These are phyloP conservation scores for Suhomyces prunicola DNA, from an alignment of 805 yeast species.

Conservation along the genomic window DNA sequence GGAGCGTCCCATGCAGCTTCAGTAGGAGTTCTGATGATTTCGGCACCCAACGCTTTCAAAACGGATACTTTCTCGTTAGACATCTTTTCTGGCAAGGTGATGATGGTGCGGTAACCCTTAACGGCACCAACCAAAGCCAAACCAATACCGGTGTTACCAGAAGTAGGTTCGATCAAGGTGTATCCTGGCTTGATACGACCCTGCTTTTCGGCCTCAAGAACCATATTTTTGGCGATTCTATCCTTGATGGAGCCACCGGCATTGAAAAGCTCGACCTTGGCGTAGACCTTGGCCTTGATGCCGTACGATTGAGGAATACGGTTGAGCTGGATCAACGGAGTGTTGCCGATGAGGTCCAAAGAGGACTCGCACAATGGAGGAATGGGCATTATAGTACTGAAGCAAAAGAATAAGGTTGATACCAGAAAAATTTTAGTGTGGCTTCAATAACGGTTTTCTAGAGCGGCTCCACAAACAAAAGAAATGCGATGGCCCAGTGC, in stretches of 20 bases:
- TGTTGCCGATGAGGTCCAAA: constrained; percentile 78
- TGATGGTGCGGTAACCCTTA: constrained; percentile 80
- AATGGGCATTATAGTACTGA: constrained; percentile 4
- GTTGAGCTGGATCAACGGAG: constrained; percentile 74
- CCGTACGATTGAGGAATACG: constrained; percentile 74
- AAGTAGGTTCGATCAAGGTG: constrained; percentile 84
- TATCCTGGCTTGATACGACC: constrained; percentile 83
- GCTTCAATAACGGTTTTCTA: background rate
- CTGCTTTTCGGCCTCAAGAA: constrained; percentile 74
- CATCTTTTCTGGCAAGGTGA: constrained; percentile 89
- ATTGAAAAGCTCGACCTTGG: constrained; percentile 78
- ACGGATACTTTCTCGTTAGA: constrained; percentile 87
- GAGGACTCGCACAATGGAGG: constrained; percentile 47
- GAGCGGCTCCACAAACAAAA: background rate
- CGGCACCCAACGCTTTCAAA: constrained; percentile 85
- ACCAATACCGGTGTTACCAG: constrained; percentile 91
- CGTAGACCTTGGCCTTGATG: constrained; percentile 66
- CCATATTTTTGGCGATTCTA: constrained; percentile 84
- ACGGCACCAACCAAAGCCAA: constrained; percentile 85
- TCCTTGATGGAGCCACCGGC: constrained; percentile 91
- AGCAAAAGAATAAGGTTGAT: background rate
- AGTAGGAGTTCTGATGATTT: constrained; percentile 85
- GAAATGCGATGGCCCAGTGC: background rate
- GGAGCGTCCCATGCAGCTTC: constrained; percentile 94
- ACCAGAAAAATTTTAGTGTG: constrained; percentile 1